phyloP scores from a whole-genome alignment of 2,329 filamentous ascomycete species.

The Coleophoma cylindrospora region DNA sequence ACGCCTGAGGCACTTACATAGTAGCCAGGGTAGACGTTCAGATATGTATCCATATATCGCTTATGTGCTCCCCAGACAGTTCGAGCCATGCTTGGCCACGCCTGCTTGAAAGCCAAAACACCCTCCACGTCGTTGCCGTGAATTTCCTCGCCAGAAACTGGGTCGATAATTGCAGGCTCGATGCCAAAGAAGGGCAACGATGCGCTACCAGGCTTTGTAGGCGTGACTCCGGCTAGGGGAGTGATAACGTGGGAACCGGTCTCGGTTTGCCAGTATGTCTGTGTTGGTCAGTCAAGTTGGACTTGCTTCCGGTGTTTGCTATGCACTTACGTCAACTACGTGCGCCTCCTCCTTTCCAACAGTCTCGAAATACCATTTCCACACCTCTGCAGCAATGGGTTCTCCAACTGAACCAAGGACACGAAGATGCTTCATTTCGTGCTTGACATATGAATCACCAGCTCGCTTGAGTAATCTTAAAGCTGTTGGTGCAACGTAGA shows the following conservation, averaged over 20 bases:
- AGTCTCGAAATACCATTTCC: slow-evolving; percentile 98
- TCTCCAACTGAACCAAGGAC: slow-evolving; percentile 94
- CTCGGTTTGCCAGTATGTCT: slow-evolving; percentile 99
- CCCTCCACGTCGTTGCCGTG: slow-evolving; percentile 96
- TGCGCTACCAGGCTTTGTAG: slow-evolving; percentile 93
- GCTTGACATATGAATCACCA: slow-evolving; percentile 86
- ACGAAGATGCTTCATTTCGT: slow-evolving; percentile 82
- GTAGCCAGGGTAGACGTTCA: slow-evolving; percentile 97
- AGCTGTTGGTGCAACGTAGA: slow-evolving; percentile 96
- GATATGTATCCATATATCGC: slow-evolving; percentile 97
- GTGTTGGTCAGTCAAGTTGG: slow-evolving; percentile 2
- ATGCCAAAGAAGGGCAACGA: slow-evolving; percentile 98
- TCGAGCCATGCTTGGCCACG: slow-evolving; percentile 97
- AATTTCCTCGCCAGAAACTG: slow-evolving; percentile 89
- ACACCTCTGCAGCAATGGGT: slow-evolving; percentile 95
- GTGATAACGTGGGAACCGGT: slow-evolving; percentile 96
- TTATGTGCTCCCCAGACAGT: slow-evolving; percentile 98
- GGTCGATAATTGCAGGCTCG: slow-evolving; percentile 95
- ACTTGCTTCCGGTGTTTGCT: no score
- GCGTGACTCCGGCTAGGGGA: slow-evolving; percentile 85
- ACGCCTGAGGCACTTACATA: slow-evolving; percentile 62
- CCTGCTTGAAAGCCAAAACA: slow-evolving; percentile 86
- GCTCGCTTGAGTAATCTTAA: slow-evolving; percentile 91
- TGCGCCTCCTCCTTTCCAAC: slow-evolving; percentile 93
- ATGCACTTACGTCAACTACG: slow-evolving; percentile 76